phyloP scores from a whole-genome alignment of 2,329 filamentous ascomycete genomes.

The Hypoxylon sp. region DNA sequence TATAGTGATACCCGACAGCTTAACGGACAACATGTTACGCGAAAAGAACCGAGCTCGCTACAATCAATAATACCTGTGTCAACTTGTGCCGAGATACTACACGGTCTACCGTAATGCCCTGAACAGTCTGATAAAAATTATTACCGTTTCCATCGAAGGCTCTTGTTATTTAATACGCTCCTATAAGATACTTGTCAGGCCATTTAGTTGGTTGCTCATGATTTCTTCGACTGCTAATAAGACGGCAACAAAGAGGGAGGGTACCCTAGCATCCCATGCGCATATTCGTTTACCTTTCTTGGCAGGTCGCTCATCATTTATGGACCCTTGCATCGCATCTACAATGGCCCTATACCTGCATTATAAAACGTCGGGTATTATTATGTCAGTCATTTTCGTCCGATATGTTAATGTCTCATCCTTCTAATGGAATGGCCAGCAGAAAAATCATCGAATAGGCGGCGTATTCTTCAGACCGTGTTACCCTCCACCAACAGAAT shows the following conservation, averaged over 20 bases:
- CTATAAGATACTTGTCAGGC: conserved; percentile 4
- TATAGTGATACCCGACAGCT: conserved; percentile 19
- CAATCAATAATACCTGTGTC: not conserved
- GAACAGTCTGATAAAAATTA: not conserved
- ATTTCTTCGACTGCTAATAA: conserved; percentile 3
- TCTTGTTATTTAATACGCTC: not conserved
- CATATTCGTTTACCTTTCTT: conserved; percentile 25
- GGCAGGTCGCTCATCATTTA: conserved; percentile 26
- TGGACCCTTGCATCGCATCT: conserved; percentile 15
- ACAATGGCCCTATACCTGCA: not conserved
- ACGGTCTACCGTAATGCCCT: not conserved
- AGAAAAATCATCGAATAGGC: conserved; percentile 2
- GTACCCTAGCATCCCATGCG: conserved; percentile 14
- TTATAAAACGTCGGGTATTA: not conserved
- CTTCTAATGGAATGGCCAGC: conserved; percentile 1
- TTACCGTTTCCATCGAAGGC: not conserved
- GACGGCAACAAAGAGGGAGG: not conserved
- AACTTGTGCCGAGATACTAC: conserved; percentile 1
- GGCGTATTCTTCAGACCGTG: conserved; percentile 3
- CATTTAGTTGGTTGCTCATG: not conserved
- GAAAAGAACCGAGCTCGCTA: not conserved
- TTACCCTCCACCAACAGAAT: conserved; percentile 2
- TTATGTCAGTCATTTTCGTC: conserved; percentile 2
- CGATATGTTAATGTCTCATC: not conserved
- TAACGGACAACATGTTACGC: not conserved